Base-by-base conservation (phyloP, 23 red algal species). In the Gracilaria gracilis region DNA sequence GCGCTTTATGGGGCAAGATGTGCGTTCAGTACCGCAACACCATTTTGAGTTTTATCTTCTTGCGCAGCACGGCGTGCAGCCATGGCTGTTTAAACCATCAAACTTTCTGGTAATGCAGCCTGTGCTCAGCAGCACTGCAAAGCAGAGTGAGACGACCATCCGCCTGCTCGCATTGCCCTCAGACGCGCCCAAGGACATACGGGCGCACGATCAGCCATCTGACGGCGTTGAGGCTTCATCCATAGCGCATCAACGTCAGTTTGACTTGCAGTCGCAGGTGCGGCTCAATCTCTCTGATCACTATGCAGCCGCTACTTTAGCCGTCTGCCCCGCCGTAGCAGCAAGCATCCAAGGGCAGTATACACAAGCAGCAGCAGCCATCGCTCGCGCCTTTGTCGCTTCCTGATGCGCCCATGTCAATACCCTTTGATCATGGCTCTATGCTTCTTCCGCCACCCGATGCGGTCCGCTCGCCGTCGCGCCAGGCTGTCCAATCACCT, bases 101-200 rank as follows among this genome's bases (percentile, higher is more conserved):
- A 14, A 61, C 7, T 69, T 38, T 16, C 81, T 61, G 21, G 44
- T 71, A 37, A 48, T 69, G 81, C 59, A 71, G 23, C 81, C 59
- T 29, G 59, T 69, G 20, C 59, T 69, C 57, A 47, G 27, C 37
- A 65, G 34, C 35, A 32, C 51, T 50, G 29, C 81, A 24, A 61
- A 69, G 38, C 81, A 24, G 11, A 46, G 50, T 12, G 40, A 4
- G 27, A 40, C 72, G 21, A 25, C 72, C 19, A 40, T 40, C 27
- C 38, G 40, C 9, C 39, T 77, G 8, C 72, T 33, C 15, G 2
- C 72, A 40, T 4, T 42, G 40, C 39, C 72, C 14, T 24, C 31
- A 9, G 40, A 77, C 24, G 8, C 72, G 8, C 40, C 42, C 72
- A 42, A 77, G 4, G 39, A 50, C 21, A 23, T 42, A 15, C 46